phyloP scores from a whole-genome alignment of 2,329 filamentous ascomycete genomes.

The Neoscytalidium dimidiatum region DNA sequence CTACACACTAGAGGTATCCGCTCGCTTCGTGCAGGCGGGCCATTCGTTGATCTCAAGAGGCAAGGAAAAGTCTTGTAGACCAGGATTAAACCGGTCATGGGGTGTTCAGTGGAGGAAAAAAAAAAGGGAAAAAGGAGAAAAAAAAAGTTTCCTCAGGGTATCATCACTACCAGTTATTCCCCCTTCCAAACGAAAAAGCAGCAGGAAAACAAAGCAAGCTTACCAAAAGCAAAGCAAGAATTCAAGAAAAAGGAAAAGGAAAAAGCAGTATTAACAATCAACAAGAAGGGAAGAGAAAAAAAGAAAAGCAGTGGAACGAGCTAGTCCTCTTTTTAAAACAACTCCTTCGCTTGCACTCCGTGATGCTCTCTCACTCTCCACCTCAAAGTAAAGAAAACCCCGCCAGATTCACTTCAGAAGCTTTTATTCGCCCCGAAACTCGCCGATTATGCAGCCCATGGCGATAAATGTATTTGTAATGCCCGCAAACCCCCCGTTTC shows the following conservation, averaged over 20 bases:
- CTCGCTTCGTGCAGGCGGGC: neutral
- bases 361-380: neutral
- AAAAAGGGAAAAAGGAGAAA: neutral
- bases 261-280: slow-evolving; percentile 2
- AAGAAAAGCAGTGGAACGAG: neutral
- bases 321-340: neutral
- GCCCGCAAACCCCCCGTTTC: neutral
- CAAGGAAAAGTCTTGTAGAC: neutral
- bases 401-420: neutral
- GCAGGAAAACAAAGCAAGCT: neutral
- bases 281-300: neutral
- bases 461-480: neutral
- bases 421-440: neutral
- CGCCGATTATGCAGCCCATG: neutral
- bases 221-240: neutral
- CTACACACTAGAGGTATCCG: neutral
- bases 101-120: neutral
- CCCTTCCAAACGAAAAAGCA: neutral
- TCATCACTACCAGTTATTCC: slow-evolving; percentile 6
- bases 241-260: neutral
- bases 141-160: slow-evolving; percentile 12
- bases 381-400: neutral
- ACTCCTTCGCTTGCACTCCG: neutral
- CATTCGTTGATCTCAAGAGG: neutral
- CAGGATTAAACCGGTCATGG: neutral